Conservation (phyloP, 2,329 filamentous ascomycete genomes). For the Clonostachys sp. region DNA sequence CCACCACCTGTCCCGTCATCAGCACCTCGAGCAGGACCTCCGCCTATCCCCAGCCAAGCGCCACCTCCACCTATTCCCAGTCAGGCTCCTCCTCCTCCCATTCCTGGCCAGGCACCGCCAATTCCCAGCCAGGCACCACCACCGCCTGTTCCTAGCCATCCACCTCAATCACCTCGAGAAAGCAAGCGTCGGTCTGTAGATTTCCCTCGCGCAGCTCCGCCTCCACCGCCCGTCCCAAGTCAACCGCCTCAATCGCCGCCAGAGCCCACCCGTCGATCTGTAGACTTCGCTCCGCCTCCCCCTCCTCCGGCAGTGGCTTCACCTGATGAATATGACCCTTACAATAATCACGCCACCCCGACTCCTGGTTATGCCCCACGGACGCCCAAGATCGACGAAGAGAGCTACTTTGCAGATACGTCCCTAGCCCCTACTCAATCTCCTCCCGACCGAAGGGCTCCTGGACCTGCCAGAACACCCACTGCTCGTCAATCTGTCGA, state of each 20-base stretch:
- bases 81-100: slow-evolving; percentile 47
- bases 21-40: slow-evolving; percentile 57
- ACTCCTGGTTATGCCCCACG: slow-evolving; percentile 22
- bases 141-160: slow-evolving; percentile 13
- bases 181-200: slow-evolving; percentile 63
- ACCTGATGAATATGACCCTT: slow-evolving; percentile 68
- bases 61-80: slow-evolving; percentile 26
- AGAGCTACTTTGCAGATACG: slow-evolving; percentile 41
- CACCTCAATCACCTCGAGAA: slow-evolving; percentile 39
- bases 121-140: slow-evolving; percentile 56
- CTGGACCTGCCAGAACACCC: slow-evolving; percentile 27
- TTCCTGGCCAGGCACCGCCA: slow-evolving; percentile 62
- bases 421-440: slow-evolving; percentile 28
- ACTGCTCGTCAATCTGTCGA: slow-evolving; percentile 26
- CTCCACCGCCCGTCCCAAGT: slow-evolving; percentile 49
- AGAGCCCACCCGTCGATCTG: slow-evolving; percentile 54
- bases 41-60: slow-evolving; percentile 60
- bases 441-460: slow-evolving; percentile 39
- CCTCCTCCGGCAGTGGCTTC: slow-evolving; percentile 35
- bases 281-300: slow-evolving; percentile 68
- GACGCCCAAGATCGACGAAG: slow-evolving; percentile 38
- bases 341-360: slow-evolving; percentile 46
- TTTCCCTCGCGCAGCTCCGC: slow-evolving; percentile 55
- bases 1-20: slow-evolving; percentile 53
- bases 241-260: slow-evolving; percentile 39